Base-by-base conservation (phyloP, 2,329 filamentous ascomycete genomes). In the Neopestalotiopsis sp. region DNA sequence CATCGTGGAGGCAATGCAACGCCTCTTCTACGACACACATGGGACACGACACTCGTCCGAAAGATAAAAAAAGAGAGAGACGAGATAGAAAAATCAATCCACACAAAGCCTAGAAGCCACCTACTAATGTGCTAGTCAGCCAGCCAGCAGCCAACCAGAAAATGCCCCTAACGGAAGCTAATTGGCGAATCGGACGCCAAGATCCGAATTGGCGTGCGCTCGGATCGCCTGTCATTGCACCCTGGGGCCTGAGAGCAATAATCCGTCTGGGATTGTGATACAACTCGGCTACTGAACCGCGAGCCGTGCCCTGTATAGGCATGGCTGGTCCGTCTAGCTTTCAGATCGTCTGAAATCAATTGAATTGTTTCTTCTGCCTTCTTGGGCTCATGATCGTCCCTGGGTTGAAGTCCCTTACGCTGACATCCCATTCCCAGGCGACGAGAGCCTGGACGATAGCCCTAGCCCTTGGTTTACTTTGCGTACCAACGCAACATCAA, bases 131-230 rank as follows among this genome's bases (percentile, higher is more conserved):
- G 34, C 34, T 38, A 38, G 34, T 38, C 34, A 38, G 6, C 34
- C 34, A 38, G 34, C 34, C 34, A 24, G n/a, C 5, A 53, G 45
- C 45, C 45, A 53, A 53, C 45, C 20, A 24, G 45, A n/a, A 9
- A n/a, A 20, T 5, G 17, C 45, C n/a, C 45, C 45, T 53, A 53
- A 17, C 45, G 45, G 45, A 53, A 53, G 45, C 45, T 53, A 53
- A 53, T 53, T 53, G 45, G 45, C 45, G 45, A 53, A 53, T 20
- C 45, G 45, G 45, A 53, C 45, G 45, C 45, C 45, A 53, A 53
- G 45, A 53, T 53, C 45, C 45, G 45, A 53, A 53, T 53, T 53
- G 45, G 45, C 45, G 45, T 53, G 45, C 45, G 45, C 45, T 53
- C 45, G 45, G 45, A 53, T 53, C 45, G 45, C 45, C 45, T 53